Evolutionary conservation across 2,329 filamentous ascomycete species (phyloP).

Genomic region (Alternaria hordeiaustralica): DNA sequence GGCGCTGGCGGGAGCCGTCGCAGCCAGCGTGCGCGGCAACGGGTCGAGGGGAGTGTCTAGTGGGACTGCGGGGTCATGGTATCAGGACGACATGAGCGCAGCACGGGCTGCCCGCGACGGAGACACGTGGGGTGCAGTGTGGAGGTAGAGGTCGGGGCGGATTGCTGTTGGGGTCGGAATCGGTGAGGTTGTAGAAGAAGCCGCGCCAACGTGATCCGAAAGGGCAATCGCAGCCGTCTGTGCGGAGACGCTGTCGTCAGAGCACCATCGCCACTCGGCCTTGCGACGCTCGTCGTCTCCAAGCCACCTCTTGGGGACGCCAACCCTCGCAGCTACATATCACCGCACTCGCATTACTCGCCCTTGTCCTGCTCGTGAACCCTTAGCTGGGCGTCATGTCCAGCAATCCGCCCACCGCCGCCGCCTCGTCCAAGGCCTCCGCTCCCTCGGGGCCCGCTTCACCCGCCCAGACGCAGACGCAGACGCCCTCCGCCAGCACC

Average conservation of each 20-base stretch:
- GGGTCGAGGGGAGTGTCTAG: conserved; percentile 2
- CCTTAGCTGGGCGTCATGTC: conserved; percentile 50
- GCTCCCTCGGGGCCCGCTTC: conserved; percentile 48
- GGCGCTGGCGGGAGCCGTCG: conserved; percentile 46
- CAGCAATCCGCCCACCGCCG: conserved; percentile 52
- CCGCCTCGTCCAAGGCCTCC: conserved; percentile 51
- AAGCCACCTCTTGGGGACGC: conserved; percentile 21
- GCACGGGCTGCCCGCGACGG: conserved; percentile 32
- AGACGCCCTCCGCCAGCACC: conserved; percentile 51
- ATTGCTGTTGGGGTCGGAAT: conserved; percentile 5
- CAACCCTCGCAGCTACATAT: conserved; percentile 3
- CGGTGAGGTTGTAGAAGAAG: conserved; percentile 22
- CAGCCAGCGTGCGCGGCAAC: conserved; percentile 50
- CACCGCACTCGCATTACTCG: background rate
- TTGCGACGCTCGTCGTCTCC: conserved; percentile 12
- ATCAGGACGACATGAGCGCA: conserved; percentile 47
- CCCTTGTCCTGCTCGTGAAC: conserved; percentile 14
- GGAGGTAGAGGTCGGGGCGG: conserved; percentile 1
- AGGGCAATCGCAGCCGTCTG: conserved; percentile 14
- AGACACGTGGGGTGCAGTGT: conserved; percentile 14
- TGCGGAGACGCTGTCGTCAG: conserved; percentile 17
- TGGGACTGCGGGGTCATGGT: conserved; percentile 38
- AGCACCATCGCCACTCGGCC: conserved; percentile 13
- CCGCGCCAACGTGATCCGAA: conserved; percentile 13
- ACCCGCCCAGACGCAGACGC: conserved; percentile 54